Conservation (phyloP, 768 basidiomycete genomes). For the Auriscalpium orientale region DNA sequence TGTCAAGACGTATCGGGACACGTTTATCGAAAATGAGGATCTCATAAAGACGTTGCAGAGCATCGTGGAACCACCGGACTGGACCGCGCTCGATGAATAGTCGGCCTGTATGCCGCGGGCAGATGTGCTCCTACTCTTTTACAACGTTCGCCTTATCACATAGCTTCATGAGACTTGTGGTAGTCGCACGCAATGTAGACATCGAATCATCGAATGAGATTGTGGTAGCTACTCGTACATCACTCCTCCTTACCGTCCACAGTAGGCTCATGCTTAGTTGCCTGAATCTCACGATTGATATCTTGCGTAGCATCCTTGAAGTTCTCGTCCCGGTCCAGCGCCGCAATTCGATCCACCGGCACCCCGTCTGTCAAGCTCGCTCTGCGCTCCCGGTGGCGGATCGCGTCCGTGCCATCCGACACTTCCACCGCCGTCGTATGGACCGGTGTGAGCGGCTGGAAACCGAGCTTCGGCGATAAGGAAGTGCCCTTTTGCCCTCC, state of each 20-base stretch:
- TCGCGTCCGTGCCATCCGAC: conserved; percentile 27
- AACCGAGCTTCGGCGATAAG: background rate
- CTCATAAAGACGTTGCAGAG: background rate
- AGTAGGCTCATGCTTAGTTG: conserved; percentile 20
- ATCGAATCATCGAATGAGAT: no score
- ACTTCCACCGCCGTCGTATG: conserved; percentile 2
- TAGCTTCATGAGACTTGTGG: no score
- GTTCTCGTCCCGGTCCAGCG: conserved; percentile 44
- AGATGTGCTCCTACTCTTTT: no score
- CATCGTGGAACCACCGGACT: background rate
- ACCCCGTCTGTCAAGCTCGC: conserved; percentile 60
- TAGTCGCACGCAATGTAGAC: no score
- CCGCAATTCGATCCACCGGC: conserved; percentile 54
- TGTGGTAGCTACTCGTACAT: no score
- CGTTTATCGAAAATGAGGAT: background rate
- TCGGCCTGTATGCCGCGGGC: no score
- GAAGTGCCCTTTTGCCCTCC: conserved; percentile 19
- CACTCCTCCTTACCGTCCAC: background rate
- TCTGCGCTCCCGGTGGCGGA: conserved; percentile 43
- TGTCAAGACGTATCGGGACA: background rate
- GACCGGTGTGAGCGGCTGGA: conserved; percentile 11
- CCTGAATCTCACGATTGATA: conserved; percentile 56
- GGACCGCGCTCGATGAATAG: background rate
- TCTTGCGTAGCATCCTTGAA: conserved; percentile 61
- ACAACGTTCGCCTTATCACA: no score